Evolutionary conservation across 352 stramenopile genomes (phyloP), one percentile per base, ranked within the genome.

Genomic region (Globisporangium iwayamae): DNA sequence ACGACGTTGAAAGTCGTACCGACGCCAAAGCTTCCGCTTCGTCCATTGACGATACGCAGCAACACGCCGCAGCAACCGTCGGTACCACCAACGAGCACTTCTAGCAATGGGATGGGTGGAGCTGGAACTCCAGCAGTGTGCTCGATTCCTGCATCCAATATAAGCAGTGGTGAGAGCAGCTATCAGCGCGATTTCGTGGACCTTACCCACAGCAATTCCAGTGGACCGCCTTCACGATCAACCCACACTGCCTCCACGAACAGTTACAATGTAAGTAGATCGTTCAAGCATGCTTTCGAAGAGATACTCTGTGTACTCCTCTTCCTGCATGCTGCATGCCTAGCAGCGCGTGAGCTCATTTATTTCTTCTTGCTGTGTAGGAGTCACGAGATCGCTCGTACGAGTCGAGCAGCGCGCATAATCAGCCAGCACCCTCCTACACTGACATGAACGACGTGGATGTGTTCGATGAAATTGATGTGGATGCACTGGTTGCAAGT

Each of bases 401-500:
- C 28, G 41, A 62, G 41, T 28, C 22, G 25, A 62, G 32, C 32
- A 57, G 28, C 30, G 32, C 13, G 4, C 52, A 7, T n/a, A 16
- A 47, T 30, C n/a, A 48, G 34, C 32, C 20, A 30, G 65, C 58
- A 45, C 28, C 38, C 25, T 39, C 7, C 43, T 56, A 55, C 46
- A 22, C 28, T 11, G 51, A 50, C 14, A 43, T 39, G 20, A 39
- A n/a, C 28, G 72, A 85, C 43, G 69, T 69, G 32, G 69, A 81
- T 7, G 52, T 71, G 5, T 71, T 78, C 20, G 72, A 62, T 8
- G 62, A 72, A 22, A 56, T 88, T 32, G 79, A 88, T 61, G 73
- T 88, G 13, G 79, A 88, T 28, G 77, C 77, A 32, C 45, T 88
- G 6, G 73, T 88, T 30, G 77, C 79, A 10, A 80, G 67, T 36